Conservation (phyloP, 23 red algal species). For the Agarophyton chilense region DNA sequence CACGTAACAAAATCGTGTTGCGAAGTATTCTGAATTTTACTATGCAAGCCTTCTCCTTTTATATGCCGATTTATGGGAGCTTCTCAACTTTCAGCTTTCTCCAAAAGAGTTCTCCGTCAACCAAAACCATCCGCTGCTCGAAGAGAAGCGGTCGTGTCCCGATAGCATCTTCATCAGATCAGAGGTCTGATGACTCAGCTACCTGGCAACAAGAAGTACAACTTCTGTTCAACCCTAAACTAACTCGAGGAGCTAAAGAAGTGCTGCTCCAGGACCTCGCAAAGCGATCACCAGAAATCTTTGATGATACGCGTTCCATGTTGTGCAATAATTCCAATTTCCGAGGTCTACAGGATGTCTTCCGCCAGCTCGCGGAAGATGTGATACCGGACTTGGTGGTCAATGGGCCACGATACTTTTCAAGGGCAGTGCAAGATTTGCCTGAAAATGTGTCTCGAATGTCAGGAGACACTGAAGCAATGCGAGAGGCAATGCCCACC, state of each 20-base stretch:
- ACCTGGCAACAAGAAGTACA: conserved; percentile 69
- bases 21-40: too few species aligned
- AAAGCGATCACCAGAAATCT: conserved; percentile 56
- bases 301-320: conserved; percentile 37
- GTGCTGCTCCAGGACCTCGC: conserved; percentile 55
- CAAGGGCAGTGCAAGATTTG: conserved; percentile 28
- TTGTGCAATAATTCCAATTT: background rate
- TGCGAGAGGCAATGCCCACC: conserved; percentile 8
- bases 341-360: conserved; percentile 38
- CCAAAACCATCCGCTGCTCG: background rate
- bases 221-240: conserved; percentile 50
- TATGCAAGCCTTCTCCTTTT: background rate
- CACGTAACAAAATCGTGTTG: too few species aligned
- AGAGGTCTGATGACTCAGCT: background rate
- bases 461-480: background rate
- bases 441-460: conserved; percentile 26
- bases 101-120: background rate
- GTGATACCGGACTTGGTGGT: conserved; percentile 57
- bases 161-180: background rate
- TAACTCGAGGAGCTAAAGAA: conserved; percentile 34
- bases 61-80: background rate
- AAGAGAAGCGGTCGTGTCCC: background rate
- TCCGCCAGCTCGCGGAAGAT: conserved; percentile 59
- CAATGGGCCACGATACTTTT: conserved; percentile 55
- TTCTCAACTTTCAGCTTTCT: background rate